These are phyloP conservation scores for Rubus idaeus DNA, from an alignment of 306 rosid species.

Conservation along the genomic window DNA sequence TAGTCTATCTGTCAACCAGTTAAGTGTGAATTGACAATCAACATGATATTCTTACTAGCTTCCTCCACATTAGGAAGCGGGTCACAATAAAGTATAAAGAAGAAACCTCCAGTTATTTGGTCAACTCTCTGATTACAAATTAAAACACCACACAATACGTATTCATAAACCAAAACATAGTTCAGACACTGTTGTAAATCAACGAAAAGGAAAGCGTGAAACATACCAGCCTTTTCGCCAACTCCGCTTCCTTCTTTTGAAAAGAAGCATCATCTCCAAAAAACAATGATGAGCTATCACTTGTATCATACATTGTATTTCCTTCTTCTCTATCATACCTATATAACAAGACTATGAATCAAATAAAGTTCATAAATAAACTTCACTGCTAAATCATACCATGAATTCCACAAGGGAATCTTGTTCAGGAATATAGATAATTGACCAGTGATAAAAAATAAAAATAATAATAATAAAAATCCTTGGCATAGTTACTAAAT, in stretches of 20 bases:
- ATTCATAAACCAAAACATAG: conserved; percentile 12
- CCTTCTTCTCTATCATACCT: conserved; percentile 99
- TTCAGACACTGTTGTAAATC: conserved; percentile 6
- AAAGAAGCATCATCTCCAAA: conserved; percentile 86
- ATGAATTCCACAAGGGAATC: background rate
- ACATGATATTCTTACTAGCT: background rate
- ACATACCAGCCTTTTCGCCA: conserved; percentile 92
- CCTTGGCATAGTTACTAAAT: too few relatives aligned
- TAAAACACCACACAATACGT: background rate
- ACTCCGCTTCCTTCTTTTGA: conserved; percentile 97
- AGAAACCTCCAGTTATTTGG: background rate
- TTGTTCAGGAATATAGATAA: background rate
- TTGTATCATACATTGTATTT: conserved; percentile 64
- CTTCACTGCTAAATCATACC: conserved; percentile 1
- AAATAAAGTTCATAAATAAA: conserved; percentile 17
- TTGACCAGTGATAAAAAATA: background rate
- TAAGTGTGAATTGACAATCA: background rate
- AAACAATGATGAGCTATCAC: conserved; percentile 70
- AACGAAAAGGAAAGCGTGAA: conserved; percentile 4
- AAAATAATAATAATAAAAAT: background rate
- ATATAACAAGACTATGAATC: conserved; percentile 27
- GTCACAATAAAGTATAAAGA: background rate
- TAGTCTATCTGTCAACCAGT: conserved; percentile 1
- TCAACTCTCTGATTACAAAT: background rate
- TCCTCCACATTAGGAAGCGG: background rate